Evolutionary conservation across 768 basidiomycete species (phyloP), one percentile per base, ranked within the genome.

Genomic region (Phaffia australis): DNA sequence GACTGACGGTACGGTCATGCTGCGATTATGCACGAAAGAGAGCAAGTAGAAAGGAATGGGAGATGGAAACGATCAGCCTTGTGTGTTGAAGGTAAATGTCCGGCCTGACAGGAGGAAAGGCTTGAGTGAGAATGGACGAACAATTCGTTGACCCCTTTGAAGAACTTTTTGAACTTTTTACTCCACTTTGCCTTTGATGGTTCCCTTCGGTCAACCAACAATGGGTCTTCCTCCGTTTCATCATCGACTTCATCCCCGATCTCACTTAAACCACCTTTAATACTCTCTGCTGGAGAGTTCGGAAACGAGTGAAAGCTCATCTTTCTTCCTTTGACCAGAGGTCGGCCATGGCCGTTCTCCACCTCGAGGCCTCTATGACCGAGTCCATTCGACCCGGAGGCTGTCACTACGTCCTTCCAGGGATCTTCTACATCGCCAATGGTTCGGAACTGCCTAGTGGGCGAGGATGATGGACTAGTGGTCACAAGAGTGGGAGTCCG

Each of bases 241-340:
- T 62, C 62, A 4, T 62, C 63, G 19, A 35, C 68, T 0, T 62
- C 69, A 5, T 46, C 29, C 50, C 52, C 64, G n/a, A 9, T 52
- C 16, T 30, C 56, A 21, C 16, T 66, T 56, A n/a, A 63, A 56
- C 30, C 62, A 58, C 11, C 63, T 54, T 58, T 65, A 47, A 60
- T 65, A 19, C 60, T 50, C 46, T 56, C 23, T 32, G 8, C 58
- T 15, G 72, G 73, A 52, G 73, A 73, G 63, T 74, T 75, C 2
- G 74, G 74, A 70, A 74, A 75, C 27, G 63, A 66, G 30, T 61
- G 35, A 56, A 69, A 71, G 25, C 49, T 51, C 16, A 51, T 50
- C 3, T 30, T 18, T 49, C 52, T 61, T 16, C 60, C 6, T 32
- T 61, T 47, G 59, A 46, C 25, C 11, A n/a, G 23, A 32, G 29